Evolutionary conservation across 768 basidiomycete species (phyloP).

Genomic region (Phlebiopsis flavidoalba): DNA sequence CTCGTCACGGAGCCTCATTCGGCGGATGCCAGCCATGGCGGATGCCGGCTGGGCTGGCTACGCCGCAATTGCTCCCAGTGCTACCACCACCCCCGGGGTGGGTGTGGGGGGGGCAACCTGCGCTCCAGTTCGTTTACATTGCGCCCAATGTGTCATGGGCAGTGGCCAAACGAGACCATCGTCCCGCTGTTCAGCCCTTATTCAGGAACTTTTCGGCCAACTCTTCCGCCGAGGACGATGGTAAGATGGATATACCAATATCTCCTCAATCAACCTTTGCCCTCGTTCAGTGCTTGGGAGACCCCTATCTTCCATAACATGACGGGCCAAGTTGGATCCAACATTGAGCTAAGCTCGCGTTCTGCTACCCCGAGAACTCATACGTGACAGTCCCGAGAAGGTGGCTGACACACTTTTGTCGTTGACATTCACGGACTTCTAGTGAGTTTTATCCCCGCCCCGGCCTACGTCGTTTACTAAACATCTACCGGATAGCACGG

Average conservation of each 20-base stretch:
- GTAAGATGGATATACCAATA: constrained; percentile 11
- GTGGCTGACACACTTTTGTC: constrained; percentile 11
- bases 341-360: constrained; percentile 15
- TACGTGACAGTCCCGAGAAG: constrained; percentile 11
- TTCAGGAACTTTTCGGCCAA: constrained; percentile 18
- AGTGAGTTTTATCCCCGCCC: constrained; percentile 8
- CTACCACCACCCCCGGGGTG: too few species aligned
- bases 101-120: not conserved
- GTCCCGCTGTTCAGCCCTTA: constrained; percentile 28
- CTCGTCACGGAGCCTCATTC: constrained; percentile 33
- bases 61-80: not conserved
- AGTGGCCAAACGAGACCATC: constrained; percentile 30
- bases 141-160: constrained; percentile 32
- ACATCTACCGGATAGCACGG: constrained; percentile 24
- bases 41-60: constrained; percentile 34
- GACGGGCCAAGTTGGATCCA: constrained; percentile 7
- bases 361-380: constrained; percentile 18
- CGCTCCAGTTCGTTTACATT: constrained; percentile 23
- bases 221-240: constrained; percentile 14
- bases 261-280: constrained; percentile 9
- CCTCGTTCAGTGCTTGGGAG: constrained; percentile 14
- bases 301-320: constrained; percentile 3
- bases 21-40: constrained; percentile 29
- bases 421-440: constrained; percentile 1
- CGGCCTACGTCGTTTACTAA: not conserved